Evolutionary conservation across 495 filamentous ascomycete genomes (phyloP), one percentile per base, ranked within the genome.

Genomic region (Recurvomyces mirabilis): DNA sequence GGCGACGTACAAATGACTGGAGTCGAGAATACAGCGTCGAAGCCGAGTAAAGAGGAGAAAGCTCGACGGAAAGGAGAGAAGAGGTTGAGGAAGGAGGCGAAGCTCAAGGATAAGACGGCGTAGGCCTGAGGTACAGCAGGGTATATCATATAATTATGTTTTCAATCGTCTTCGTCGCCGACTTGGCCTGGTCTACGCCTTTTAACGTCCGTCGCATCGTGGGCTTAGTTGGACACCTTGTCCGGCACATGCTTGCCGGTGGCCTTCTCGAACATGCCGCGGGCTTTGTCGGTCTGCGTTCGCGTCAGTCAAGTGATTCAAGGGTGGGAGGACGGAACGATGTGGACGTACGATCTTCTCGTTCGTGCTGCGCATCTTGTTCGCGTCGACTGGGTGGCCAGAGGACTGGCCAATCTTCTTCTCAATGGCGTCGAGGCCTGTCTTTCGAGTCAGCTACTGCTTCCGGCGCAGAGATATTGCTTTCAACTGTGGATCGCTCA

Each of bases 61-160:
- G 50, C 50, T 13, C 35, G 38, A 34, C 38, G 45, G 35, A 53
- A 49, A 49, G 50, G 49, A 22, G 50, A 53, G 45, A 53, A 41
- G 33, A 24, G 50, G 14, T 12, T 38, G 23, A 49, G 23, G 35
- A 35, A 43, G 30, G 50, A 48, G 35, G 19, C 5, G 14, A 41
- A 52, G 29, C 15, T 10, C 2, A 42, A 42, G 26, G 12, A n/a
- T n/a, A n/a, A n/a, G n/a, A n/a, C n/a, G n/a, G n/a, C n/a, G n/a
- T n/a, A n/a, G n/a, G n/a, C n/a, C n/a, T n/a, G n/a, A n/a, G n/a
- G n/a, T n/a, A n/a, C n/a, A n/a, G n/a, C n/a, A n/a, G n/a, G n/a
- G n/a, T n/a, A n/a, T n/a, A n/a, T n/a, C n/a, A n/a, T n/a, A n/a
- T n/a, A n/a, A n/a, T n/a, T n/a, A n/a, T n/a, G n/a, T n/a, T n/a